Base-by-base conservation (phyloP, 2,329 filamentous ascomycete genomes). In the Pseudodiploospora longispora region DNA sequence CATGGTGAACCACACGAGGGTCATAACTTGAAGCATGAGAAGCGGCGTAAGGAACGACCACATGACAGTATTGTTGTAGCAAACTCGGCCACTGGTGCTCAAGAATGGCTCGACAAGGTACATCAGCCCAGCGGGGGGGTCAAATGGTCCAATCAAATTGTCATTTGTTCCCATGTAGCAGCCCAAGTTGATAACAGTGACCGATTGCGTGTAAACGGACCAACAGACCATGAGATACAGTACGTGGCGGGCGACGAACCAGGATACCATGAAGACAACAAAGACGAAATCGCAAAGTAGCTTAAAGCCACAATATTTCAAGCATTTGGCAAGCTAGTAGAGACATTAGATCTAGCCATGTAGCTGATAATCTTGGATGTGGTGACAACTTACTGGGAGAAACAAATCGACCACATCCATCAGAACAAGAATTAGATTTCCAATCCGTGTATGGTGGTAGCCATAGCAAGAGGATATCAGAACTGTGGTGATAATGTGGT, bases 361-460 rank as follows among this genome's bases (percentile, higher is more conserved):
- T 42, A 55, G 39, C 44, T 27, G 35, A 34, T 33, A 30, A 39
- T 47, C 9, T 44, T 19, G 19, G 19, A 19, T 19, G 19, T 19
- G 19, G 19, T 19, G 19, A 19, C 19, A 63, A 49, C 83, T 62
- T 71, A 95, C 87, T 37, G 91, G 85, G 35, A 98, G 75, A 48
- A 95, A 75, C 41, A 95, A 75, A 59, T 97, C 93, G 38, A 94
- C 87, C 42, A 95, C 75, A 59, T 98, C 93, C 89, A 97, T 96
- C 52, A 95, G 75, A 43, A 88, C 84, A 41, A 98, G 71, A 48
- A 97, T 88, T 39, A 95, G 76, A 58, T 90, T 93, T 43, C 88
- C 91, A 29, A 95, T 87, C 38, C 86, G 84, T 45, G 85, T 94
- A 59, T 88, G 82, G 59, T 91, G 83, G 62, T 94, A 95, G 52